phyloP scores from a whole-genome alignment of 805 yeast species.

The Saturnispora bothae region DNA sequence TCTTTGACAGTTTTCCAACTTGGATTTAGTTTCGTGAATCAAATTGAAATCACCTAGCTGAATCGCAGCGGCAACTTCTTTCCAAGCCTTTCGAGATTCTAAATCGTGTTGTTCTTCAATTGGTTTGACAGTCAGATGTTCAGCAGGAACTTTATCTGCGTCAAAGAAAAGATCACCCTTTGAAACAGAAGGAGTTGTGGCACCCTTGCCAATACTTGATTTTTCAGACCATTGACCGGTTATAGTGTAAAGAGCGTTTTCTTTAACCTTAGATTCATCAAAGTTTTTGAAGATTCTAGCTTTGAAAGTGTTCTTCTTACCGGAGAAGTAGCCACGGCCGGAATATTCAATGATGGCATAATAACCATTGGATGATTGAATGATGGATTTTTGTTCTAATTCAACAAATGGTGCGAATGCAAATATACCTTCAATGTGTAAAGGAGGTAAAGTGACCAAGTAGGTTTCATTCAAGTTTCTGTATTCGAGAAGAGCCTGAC shows the following conservation, averaged over 20 bases:
- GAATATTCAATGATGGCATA: conserved; percentile 63
- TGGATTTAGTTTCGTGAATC: conserved; percentile 65
- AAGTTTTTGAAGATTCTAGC: conserved; percentile 61
- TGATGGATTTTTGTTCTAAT: conserved; percentile 77
- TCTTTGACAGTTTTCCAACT: conserved; percentile 78
- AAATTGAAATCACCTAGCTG: conserved; percentile 61
- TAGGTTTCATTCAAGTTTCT: conserved; percentile 56
- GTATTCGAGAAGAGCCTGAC: conserved; percentile 72
- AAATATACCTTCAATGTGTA: conserved; percentile 88
- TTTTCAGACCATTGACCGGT: conserved; percentile 88
- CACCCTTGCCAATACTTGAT: conserved; percentile 54
- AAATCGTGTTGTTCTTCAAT: conserved; percentile 67
- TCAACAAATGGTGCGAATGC: conserved; percentile 92
- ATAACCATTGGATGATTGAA: conserved; percentile 76
- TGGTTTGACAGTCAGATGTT: conserved; percentile 65
- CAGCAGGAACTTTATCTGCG: conserved; percentile 40
- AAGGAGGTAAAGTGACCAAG: conserved; percentile 81
- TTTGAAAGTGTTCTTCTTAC: conserved; percentile 88
- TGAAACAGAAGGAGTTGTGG: conserved; percentile 31
- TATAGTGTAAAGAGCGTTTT: conserved; percentile 66
- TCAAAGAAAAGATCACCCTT: conserved; percentile 51
- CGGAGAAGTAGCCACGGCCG: conserved; percentile 92
- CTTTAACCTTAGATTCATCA: conserved; percentile 37
- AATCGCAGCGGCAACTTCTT: conserved; percentile 79
- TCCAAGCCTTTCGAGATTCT: conserved; percentile 88